Evolutionary conservation across 1,284 basidiomycete genomes (phyloP).

Genomic region (Moniliella sp.): DNA sequence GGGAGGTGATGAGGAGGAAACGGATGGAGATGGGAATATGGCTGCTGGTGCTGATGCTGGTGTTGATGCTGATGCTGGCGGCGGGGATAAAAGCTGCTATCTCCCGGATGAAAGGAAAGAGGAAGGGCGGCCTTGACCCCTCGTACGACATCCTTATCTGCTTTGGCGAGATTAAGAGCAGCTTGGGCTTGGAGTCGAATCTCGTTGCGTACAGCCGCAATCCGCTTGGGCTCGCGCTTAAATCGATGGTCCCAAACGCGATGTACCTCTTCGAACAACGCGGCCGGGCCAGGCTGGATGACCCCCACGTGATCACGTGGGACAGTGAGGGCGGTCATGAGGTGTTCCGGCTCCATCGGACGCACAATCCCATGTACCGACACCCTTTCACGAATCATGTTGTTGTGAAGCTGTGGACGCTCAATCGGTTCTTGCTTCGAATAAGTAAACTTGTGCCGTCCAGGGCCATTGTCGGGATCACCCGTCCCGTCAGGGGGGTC

Average conservation of each 20-base stretch:
- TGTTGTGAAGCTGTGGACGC: constrained; percentile 19
- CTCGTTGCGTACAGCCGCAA: constrained; percentile 5
- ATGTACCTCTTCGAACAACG: no score
- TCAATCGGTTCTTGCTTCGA: constrained; percentile 25
- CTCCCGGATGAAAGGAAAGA: no score
- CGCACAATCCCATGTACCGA: constrained; percentile 54
- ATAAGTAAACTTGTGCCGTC: no score
- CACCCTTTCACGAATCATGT: constrained; percentile 70
- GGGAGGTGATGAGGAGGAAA: no score
- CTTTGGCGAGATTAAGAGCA: constrained; percentile 4
- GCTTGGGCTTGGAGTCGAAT: constrained; percentile 5
- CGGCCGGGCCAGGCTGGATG: constrained; percentile 37
- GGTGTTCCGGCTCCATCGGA: constrained; percentile 50
- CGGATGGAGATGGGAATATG: no score
- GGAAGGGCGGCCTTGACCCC: no score
- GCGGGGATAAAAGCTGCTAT: no score
- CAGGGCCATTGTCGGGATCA: background rate
- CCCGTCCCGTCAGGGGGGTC: background rate
- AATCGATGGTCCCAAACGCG: constrained; percentile 19
- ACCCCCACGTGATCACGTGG: constrained; percentile 41
- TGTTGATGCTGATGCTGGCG: no score
- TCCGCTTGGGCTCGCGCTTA: constrained; percentile 3
- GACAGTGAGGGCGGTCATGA: constrained; percentile 48
- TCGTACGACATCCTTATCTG: constrained; percentile 7
- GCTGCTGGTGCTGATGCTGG: no score